These are phyloP conservation scores for Ceratobasidium sp. DNA, from an alignment of 1,284 basidiomycete species.

Conservation along the genomic window DNA sequence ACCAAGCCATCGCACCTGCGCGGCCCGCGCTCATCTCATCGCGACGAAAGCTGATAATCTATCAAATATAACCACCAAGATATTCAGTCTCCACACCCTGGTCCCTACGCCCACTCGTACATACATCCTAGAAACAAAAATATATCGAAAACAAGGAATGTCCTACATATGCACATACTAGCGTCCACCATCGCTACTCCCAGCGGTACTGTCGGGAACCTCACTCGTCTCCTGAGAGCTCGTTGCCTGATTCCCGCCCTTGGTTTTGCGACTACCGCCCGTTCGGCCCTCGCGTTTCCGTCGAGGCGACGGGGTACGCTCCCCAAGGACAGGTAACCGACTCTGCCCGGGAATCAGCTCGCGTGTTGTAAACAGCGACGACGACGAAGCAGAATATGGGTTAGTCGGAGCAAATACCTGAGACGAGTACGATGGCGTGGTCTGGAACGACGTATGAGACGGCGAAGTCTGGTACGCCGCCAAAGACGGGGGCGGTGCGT, in stretches of 20 bases:
- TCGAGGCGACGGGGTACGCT: conserved; percentile 24
- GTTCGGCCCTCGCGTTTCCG: not conserved
- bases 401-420: conserved; percentile 25
- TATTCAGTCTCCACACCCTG: not conserved
- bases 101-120: conserved; percentile 7
- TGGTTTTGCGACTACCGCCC: not conserved
- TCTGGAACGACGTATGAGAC: not conserved
- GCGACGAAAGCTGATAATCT: not conserved
- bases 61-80: not conserved
- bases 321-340: conserved; percentile 16
- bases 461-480: not conserved
- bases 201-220: conserved; percentile 26
- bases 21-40: not conserved
- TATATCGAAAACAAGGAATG: not conserved
- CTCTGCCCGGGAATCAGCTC: conserved; percentile 1
- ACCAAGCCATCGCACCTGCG: not conserved
- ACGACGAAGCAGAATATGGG: not conserved
- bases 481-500: not conserved
- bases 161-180: conserved; percentile 11
- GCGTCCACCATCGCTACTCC: conserved; percentile 17
- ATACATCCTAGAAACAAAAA: not conserved
- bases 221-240: conserved; percentile 23
- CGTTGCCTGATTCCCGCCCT: not conserved
- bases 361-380: not conserved
- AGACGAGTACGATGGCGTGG: conserved; percentile 2